Percentiles rank a stretch among this genome's conserved stretches.
phyloP scores from a whole-genome alignment of 75 land plant genomes.

The Larix kaempferi region DNA sequence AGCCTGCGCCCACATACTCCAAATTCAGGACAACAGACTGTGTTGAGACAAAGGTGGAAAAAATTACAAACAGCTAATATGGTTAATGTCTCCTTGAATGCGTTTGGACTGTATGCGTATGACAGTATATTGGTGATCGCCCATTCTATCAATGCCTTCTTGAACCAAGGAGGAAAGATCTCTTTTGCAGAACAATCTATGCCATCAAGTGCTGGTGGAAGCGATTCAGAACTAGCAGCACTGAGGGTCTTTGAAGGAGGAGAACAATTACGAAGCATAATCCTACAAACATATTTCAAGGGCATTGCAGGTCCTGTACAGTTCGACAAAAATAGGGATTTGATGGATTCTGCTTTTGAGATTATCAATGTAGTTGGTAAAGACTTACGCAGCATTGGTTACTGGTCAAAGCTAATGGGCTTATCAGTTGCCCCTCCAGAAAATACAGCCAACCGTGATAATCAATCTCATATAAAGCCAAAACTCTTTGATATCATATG shows the following conservation, averaged over 20 bases:
- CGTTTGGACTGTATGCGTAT: conserved; percentile 80
- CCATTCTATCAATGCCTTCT: conserved; percentile 9
- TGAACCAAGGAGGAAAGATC: not conserved
- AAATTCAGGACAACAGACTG: conserved; percentile 33
- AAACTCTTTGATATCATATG: conserved; percentile 8
- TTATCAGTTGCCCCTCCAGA: conserved; percentile 18
- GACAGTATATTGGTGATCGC: conserved; percentile 73
- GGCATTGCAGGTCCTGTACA: conserved; percentile 28
- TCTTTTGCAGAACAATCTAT: not conserved
- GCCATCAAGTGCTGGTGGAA: conserved; percentile 1
- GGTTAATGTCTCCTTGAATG: conserved; percentile 27
- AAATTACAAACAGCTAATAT: conserved; percentile 9
- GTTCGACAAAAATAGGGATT: conserved; percentile 36
- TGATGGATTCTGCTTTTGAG: conserved; percentile 21
- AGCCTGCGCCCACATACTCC: conserved; percentile 68
- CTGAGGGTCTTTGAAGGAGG: conserved; percentile 15
- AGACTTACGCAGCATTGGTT: conserved; percentile 26
- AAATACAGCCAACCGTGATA: not conserved
- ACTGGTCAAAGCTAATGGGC: conserved; percentile 33
- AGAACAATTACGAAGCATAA: conserved; percentile 14
- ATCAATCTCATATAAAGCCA: no score
- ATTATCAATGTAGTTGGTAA: conserved; percentile 42
- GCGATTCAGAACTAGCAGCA: conserved; percentile 11
- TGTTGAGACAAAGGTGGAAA: conserved; percentile 48
- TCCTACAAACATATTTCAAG: conserved; percentile 14